Evolutionary conservation across 306 rosid genomes (phyloP).

Genomic region (Oemleria cerasiformis): DNA sequence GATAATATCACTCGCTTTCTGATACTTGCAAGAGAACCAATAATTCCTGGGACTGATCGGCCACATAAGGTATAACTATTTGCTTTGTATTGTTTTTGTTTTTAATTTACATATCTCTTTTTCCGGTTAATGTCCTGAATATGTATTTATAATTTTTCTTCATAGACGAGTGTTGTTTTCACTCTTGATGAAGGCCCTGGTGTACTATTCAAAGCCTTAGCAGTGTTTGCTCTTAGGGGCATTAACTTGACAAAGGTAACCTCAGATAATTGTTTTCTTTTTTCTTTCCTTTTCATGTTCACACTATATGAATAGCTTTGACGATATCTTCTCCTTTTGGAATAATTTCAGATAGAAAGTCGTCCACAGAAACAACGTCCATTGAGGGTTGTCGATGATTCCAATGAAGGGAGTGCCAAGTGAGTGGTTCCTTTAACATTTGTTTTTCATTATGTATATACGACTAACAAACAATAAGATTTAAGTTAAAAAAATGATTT

Average conservation of each 20-base stretch:
- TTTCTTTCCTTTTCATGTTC: slow-evolving; percentile 4
- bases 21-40: slow-evolving; percentile 83
- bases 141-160: slow-evolving; percentile 19
- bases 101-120: background rate
- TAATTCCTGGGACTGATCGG: slow-evolving; percentile 61
- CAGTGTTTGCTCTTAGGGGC: slow-evolving; percentile 73
- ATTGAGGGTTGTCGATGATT: slow-evolving; percentile 66
- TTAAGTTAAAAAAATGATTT: background rate
- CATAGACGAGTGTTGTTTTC: slow-evolving; percentile 85
- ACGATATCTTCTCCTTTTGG: slow-evolving; percentile 20
- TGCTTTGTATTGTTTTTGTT: background rate
- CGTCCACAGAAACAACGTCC: slow-evolving; percentile 75
- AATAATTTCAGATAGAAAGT: slow-evolving; percentile 71
- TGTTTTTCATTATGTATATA: background rate
- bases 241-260: slow-evolving; percentile 72
- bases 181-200: slow-evolving; percentile 88
- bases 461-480: background rate
- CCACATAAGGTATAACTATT: slow-evolving; percentile 53
- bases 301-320: slow-evolving; percentile 2
- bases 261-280: slow-evolving; percentile 7
- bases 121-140: slow-evolving; percentile 14
- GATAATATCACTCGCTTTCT: slow-evolving; percentile 76
- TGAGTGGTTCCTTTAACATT: slow-evolving; percentile 36
- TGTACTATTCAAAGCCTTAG: slow-evolving; percentile 79
- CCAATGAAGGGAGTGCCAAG: slow-evolving; percentile 76